Percentiles rank a stretch among this genome's conserved stretches.
phyloP scores from a whole-genome alignment of 2,329 filamentous ascomycete species.

The Fusarium buharicum region DNA sequence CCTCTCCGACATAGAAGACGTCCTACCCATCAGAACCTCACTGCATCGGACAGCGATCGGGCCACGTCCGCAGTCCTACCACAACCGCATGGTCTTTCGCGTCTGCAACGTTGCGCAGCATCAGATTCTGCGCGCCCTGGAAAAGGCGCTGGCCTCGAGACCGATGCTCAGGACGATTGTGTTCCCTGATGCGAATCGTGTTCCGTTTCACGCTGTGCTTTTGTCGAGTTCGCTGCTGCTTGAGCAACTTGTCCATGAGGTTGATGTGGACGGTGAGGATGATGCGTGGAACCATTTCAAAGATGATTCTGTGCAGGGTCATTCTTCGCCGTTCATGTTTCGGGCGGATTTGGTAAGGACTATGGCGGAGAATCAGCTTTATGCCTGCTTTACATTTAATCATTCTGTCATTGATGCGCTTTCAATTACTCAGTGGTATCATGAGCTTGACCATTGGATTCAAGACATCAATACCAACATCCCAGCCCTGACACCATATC shows the following conservation, averaged over 20 bases:
- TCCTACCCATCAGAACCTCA: conserved; percentile 46
- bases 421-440: conserved; percentile 48
- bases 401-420: conserved; percentile 52
- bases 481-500: conserved; percentile 45
- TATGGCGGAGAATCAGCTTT: conserved; percentile 19
- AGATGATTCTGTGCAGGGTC: conserved; percentile 27
- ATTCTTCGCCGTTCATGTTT: conserved; percentile 48
- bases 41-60: conserved; percentile 48
- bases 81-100: conserved; percentile 49
- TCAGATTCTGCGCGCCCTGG: conserved; percentile 45
- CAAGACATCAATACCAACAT: conserved; percentile 26
- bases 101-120: conserved; percentile 30
- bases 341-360: conserved; percentile 43
- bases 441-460: conserved; percentile 49
- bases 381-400: conserved; percentile 48
- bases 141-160: conserved; percentile 43
- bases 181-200: conserved; percentile 26
- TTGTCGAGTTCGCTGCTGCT: conserved; percentile 38
- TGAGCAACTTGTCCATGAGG: conserved; percentile 41
- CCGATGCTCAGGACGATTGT: conserved; percentile 48
- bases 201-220: conserved; percentile 47
- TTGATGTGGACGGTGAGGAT: conserved; percentile 34
- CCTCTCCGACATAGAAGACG: conserved; percentile 43
- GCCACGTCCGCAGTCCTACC: conserved; percentile 50
- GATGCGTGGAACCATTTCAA: conserved; percentile 38